Conservation (phyloP, 768 basidiomycete genomes). For the Suillus ampliporus region DNA sequence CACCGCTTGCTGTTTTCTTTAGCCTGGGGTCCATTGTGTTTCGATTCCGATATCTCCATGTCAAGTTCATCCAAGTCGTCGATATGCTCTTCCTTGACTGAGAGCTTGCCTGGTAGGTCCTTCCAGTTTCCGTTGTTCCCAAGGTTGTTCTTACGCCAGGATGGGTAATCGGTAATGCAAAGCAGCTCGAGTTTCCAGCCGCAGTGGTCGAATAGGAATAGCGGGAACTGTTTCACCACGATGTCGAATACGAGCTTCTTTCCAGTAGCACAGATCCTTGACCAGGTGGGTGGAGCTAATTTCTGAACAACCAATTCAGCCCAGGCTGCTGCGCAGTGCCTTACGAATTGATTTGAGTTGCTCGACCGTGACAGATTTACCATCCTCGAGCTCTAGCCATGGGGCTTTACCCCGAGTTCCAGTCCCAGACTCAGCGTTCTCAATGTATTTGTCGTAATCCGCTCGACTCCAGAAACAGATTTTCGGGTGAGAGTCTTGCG, state of each 20-base stretch:
- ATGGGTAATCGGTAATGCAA: neutral
- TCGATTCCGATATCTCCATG: neutral
- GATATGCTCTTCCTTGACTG: neutral
- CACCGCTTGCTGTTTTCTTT: neutral
- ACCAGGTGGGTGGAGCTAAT: neutral
- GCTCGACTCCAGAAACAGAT: neutral
- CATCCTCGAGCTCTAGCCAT: no score
- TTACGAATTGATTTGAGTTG: no score
- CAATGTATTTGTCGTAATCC: neutral
- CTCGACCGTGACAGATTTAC: no score
- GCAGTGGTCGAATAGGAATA: neutral
- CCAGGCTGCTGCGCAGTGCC: no score
- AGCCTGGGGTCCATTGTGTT: neutral
- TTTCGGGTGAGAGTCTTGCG: neutral
- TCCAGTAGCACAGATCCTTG: neutral
- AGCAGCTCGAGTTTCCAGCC: neutral
- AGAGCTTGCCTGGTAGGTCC: neutral
- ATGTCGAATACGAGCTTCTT: neutral
- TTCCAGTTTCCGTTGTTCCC: neutral
- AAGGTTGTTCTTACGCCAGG: neutral
- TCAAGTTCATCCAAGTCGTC: neutral
- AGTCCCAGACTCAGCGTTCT: no score
- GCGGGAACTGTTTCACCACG: neutral
- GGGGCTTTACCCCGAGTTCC: no score
- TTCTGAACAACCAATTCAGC: no score